Conservation (phyloP, 495 filamentous ascomycete genomes). For the Stereocaulon alpinum region DNA sequence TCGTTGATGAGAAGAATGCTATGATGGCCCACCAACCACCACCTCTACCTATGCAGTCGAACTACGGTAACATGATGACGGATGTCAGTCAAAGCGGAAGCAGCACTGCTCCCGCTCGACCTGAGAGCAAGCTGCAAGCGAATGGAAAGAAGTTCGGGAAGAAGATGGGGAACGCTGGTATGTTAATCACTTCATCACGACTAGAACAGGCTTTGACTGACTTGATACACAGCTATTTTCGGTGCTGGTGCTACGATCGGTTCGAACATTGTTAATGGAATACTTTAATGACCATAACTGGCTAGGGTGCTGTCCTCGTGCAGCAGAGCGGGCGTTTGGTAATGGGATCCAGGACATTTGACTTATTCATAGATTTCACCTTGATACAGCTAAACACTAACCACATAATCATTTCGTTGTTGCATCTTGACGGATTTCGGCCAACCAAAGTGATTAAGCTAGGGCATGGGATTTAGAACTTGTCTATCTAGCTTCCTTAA, state of each 20-base stretch:
- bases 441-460: neutral
- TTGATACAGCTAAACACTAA: neutral
- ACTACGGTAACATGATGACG: conserved; percentile 44
- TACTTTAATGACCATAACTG: conserved; percentile 51
- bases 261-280: conserved; percentile 81
- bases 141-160: conserved; percentile 49
- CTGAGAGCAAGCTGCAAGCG: conserved; percentile 39
- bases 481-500: neutral
- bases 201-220: conserved; percentile 12
- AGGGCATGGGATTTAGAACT: neutral
- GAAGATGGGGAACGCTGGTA: conserved; percentile 48
- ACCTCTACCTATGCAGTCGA: conserved; percentile 29
- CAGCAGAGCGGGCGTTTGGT: conserved; percentile 4
- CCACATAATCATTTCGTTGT: neutral
- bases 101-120: conserved; percentile 19
- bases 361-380: conserved; percentile 8
- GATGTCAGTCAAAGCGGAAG: conserved; percentile 40
- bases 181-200: conserved; percentile 19
- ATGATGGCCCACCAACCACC: conserved; percentile 13
- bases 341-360: conserved; percentile 5
- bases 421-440: neutral
- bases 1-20: conserved; percentile 36
- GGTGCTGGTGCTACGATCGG: conserved; percentile 86
- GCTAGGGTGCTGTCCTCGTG: neutral
- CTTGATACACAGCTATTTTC: conserved; percentile 47